These are phyloP conservation scores for Waltiozyma sp. DNA, from an alignment of 1,139 yeast genomes.

Conservation along the genomic window DNA sequence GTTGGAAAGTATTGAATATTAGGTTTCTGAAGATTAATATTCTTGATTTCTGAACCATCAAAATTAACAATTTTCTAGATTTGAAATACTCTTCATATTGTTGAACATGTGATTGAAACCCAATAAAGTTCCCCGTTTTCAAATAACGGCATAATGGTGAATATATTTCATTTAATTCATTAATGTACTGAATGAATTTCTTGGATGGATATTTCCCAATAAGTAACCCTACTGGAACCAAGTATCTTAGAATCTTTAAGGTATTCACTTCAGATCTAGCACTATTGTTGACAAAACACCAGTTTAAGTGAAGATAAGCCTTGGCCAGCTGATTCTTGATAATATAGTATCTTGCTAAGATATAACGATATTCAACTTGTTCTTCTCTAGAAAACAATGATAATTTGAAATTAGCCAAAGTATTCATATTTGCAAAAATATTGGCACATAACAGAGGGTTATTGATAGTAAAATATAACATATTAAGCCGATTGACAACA, in stretches of 20 bases:
- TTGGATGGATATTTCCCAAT: constrained; percentile 41
- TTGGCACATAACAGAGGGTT: constrained; percentile 65
- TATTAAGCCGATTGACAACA: constrained; percentile 49
- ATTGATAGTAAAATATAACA: constrained; percentile 48
- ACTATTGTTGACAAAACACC: constrained; percentile 44
- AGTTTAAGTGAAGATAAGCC: constrained; percentile 47
- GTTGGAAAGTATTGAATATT: constrained; percentile 17
- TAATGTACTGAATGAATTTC: constrained; percentile 17
- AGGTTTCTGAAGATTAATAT: constrained; percentile 38
- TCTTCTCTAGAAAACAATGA: constrained; percentile 36
- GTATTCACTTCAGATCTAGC: constrained; percentile 28
- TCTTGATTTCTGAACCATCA: constrained; percentile 31
- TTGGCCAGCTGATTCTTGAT: constrained; percentile 46
- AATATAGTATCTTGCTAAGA: constrained; percentile 55
- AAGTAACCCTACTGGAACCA: constrained; percentile 46
- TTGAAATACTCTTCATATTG: constrained; percentile 29
- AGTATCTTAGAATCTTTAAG: constrained; percentile 28
- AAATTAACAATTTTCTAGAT: constrained; percentile 25
- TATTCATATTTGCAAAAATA: constrained; percentile 65
- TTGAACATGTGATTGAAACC: constrained; percentile 24
- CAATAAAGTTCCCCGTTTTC: constrained; percentile 30
- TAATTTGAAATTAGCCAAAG: constrained; percentile 36
- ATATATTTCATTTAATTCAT: constrained; percentile 28
- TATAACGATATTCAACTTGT: constrained; percentile 55
- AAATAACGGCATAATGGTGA: constrained; percentile 26